These are phyloP conservation scores for Toxoplasma gondii DNA, from an alignment of 169 alveolate species.

Conservation along the genomic window DNA sequence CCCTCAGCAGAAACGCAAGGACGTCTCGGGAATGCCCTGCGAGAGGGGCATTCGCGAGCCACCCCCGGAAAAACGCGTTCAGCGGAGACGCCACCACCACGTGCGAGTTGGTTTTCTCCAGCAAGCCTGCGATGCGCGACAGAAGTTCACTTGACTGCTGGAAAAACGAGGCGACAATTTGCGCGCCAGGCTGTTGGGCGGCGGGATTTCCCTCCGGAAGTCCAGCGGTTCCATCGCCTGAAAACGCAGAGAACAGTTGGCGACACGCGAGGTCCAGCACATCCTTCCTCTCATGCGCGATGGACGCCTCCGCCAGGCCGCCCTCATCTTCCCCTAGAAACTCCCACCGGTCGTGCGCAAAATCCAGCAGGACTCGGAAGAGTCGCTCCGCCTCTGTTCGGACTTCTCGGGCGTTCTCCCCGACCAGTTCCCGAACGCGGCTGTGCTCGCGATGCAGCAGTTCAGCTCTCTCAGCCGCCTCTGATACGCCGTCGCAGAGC, in stretches of 20 bases:
- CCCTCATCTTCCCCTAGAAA: neutral
- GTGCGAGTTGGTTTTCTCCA: slow-evolving; percentile 9
- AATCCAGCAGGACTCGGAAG: slow-evolving; percentile 1
- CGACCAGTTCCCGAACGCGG: neutral
- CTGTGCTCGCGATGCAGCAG: neutral
- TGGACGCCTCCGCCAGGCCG: neutral
- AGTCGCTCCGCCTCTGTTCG: neutral
- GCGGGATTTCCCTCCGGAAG: neutral
- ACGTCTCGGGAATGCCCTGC: neutral
- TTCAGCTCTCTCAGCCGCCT: neutral
- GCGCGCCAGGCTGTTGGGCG: neutral
- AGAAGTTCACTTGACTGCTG: neutral
- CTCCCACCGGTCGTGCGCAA: slow-evolving; percentile 1
- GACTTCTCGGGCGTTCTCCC: neutral
- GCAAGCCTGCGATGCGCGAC: neutral
- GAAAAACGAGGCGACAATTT: neutral
- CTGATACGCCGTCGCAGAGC: neutral
- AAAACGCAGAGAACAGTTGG: neutral
- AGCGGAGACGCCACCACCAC: neutral
- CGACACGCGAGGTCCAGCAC: neutral
- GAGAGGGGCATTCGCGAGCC: neutral
- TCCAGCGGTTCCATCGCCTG: neutral
- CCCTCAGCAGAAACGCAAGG: neutral
- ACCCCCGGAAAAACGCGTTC: neutral
- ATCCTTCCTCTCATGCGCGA: neutral